Base-by-base conservation (phyloP, 2,329 filamentous ascomycete species). In the Verticillium albo-atrum region DNA sequence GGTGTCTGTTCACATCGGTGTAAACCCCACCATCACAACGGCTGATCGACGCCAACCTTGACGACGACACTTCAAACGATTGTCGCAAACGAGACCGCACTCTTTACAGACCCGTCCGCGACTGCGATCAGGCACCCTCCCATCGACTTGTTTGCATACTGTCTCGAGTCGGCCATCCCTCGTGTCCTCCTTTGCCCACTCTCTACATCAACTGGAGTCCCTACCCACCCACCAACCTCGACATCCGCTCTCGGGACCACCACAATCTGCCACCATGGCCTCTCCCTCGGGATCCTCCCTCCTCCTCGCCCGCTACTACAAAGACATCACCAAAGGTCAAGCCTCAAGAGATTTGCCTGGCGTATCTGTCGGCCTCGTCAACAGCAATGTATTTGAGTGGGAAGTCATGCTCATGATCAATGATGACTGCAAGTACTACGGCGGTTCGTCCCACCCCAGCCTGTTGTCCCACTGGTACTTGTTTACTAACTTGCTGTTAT, bases 341-440 rank as follows among this genome's bases (percentile, higher is more conserved):
- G 55, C 84, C 26, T 89, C 91, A 73, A 94, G 92, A 72, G 92
- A 97, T 74, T 89, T 98, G 54, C 92, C 92, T 0, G 95, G 94
- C 57, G 97, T 98, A 70, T 97, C 92, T 63, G 96, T 92, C 68
- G 95, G 95, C 0, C 80, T 99, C 51, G 87, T 93, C 57, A 87
- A 89, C 68, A 90, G 90, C 73, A 96, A 96, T 72, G 87, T 98
- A 10, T 97, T 97, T 66, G 90, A 96, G 79, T 99, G 95, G 95
- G 93, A 98, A 75, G 92, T 98, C 23, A 97, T 97, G 90, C 86
- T 99, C 62, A 98, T 99, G 94, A 94, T 98, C 65, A 92, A 87
- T 63, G 93, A 97, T 68, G 92, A 96, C 71, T 93, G 90, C 76
- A 94, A 93, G 76, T 90, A 91, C 75, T 97, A 97, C 68, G 93